Percentiles rank a stretch among this genome's conserved stretches.
Evolutionary conservation across 2,329 filamentous ascomycete genomes (phyloP).

Genomic region (Curvularia verruculosa): DNA sequence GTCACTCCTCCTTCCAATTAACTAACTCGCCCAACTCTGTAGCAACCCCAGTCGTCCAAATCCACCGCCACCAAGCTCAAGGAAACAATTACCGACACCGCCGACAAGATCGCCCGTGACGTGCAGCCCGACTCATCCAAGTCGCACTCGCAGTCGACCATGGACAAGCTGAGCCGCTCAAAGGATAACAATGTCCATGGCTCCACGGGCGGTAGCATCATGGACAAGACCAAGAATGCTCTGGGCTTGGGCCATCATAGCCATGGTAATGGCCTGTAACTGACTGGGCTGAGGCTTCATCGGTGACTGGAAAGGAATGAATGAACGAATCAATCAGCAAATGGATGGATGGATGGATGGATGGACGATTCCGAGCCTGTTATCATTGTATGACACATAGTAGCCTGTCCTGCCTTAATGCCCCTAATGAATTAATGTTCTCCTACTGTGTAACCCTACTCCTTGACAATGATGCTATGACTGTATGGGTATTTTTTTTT

Average conservation of each 20-base stretch:
- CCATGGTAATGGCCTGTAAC: conserved; percentile 23
- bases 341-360: too few species aligned
- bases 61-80: conserved; percentile 65
- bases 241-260: conserved; percentile 53
- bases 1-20: background rate
- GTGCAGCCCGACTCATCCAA: conserved; percentile 57
- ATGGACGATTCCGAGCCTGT: too few species aligned
- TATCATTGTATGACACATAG: too few species aligned
- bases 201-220: conserved; percentile 46
- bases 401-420: background rate
- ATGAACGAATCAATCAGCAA: too few species aligned
- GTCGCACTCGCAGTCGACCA: conserved; percentile 58
- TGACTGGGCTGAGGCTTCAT: too few species aligned
- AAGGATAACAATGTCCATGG: conserved; percentile 49
- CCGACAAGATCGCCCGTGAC: conserved; percentile 59
- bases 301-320: too few species aligned
- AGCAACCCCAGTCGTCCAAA: conserved; percentile 66
- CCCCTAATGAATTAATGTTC: background rate
- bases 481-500: background rate
- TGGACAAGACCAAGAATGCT: conserved; percentile 57
- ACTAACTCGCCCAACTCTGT: conserved; percentile 12
- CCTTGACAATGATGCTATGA: background rate
- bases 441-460: background rate
- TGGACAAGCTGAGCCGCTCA: conserved; percentile 49
- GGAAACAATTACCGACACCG: conserved; percentile 62